Evolutionary conservation across 257 asterid species (phyloP).

Genomic region (Cynanchum wilfordii): DNA sequence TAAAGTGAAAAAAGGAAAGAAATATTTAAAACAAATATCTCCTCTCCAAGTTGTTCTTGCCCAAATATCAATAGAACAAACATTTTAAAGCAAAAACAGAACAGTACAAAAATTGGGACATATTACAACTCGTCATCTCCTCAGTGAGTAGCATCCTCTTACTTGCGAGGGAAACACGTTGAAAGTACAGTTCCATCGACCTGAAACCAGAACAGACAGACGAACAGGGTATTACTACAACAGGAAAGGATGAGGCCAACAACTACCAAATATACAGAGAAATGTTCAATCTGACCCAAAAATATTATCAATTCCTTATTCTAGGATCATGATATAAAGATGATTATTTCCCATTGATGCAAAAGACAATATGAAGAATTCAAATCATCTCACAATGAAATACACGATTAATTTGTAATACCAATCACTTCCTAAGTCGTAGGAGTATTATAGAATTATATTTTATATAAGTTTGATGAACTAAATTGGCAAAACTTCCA

Average conservation of each 20-base stretch:
- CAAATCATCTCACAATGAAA: background rate
- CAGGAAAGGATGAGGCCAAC: background rate
- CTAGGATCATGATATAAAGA: too few relatives aligned
- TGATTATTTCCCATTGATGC: background rate
- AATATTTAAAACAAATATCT: background rate
- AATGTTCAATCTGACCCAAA: too few relatives aligned
- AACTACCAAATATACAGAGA: background rate
- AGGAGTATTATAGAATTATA: background rate
- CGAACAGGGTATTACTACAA: background rate
- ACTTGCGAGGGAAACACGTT: background rate
- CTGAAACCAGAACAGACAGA: background rate
- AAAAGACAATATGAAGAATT: too few relatives aligned
- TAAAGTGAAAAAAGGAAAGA: background rate
- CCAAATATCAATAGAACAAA: background rate
- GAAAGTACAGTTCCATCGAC: background rate
- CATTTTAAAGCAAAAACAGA: background rate
- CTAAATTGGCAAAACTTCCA: background rate
- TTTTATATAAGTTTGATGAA: background rate
- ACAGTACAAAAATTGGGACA: background rate
- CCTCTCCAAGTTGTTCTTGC: background rate
- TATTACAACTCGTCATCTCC: background rate
- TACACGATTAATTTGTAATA: background rate
- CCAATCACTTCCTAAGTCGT: background rate
- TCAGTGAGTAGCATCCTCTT: background rate
- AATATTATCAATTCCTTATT: too few relatives aligned